Evolutionary conservation across 106 monocot species (phyloP).

Genomic region (Dendrobium officinale): DNA sequence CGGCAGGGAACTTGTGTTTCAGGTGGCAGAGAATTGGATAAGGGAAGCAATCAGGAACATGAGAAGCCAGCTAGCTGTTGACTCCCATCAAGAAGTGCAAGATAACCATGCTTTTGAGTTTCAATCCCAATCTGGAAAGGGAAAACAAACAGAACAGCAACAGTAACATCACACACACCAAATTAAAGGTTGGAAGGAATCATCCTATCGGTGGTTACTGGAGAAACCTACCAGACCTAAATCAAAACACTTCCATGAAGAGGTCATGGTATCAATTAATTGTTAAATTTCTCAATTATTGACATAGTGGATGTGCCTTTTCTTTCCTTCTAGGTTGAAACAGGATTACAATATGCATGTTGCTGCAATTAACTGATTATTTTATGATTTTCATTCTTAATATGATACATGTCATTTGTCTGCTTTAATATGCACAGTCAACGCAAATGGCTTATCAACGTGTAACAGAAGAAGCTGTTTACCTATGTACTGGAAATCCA

Average conservation of each 20-base stretch:
- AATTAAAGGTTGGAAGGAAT: too few species aligned
- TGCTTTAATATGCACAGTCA: slow-evolving; percentile 35
- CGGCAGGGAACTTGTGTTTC: too few species aligned
- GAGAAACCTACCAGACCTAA: too few species aligned
- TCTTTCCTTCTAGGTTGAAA: not conserved
- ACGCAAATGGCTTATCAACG: slow-evolving; percentile 93
- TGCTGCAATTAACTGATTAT: not conserved
- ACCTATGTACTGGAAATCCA: slow-evolving; percentile 98
- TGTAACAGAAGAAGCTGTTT: slow-evolving; percentile 89
- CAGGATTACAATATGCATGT: not conserved
- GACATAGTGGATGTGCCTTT: not conserved
- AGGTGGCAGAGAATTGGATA: too few species aligned
- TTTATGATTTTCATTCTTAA: not conserved
- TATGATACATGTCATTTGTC: not conserved
- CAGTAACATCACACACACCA: too few species aligned
- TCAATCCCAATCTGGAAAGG: too few species aligned
- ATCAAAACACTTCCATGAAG: not conserved
- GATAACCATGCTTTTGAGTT: too few species aligned
- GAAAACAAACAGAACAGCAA: too few species aligned
- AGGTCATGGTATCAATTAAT: not conserved
- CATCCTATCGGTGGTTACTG: too few species aligned
- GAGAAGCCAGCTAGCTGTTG: too few species aligned
- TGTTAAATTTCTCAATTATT: not conserved
- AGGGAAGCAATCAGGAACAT: too few species aligned
- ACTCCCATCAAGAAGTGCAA: too few species aligned